phyloP scores from a whole-genome alignment of 1,284 basidiomycete species.

The Heimioporus punctisporus region DNA sequence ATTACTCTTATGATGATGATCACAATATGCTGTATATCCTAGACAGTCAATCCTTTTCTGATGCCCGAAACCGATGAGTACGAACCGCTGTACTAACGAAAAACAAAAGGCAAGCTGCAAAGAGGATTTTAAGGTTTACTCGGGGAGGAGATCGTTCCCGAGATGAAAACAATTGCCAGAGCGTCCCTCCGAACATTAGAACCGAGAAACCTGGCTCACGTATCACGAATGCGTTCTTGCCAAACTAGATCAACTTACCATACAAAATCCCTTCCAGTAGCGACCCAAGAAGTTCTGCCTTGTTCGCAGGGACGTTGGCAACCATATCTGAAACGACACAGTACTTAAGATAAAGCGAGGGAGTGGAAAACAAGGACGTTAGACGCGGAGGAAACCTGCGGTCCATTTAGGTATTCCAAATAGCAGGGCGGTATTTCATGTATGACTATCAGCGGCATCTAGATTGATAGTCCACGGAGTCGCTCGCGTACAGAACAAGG shows the following conservation, averaged over 20 bases:
- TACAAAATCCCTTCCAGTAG: not conserved
- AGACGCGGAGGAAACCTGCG: no score
- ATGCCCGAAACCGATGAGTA: not conserved
- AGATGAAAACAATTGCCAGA: not conserved
- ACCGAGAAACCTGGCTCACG: not conserved
- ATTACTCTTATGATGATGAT: not conserved
- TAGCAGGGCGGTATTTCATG: no score
- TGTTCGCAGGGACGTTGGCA: not conserved
- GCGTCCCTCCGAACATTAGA: conserved; percentile 1
- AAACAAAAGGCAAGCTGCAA: not conserved
- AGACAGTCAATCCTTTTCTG: not conserved
- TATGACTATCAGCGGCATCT: no score
- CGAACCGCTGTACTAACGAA: not conserved
- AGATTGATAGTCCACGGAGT: no score
- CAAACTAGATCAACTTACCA: not conserved
- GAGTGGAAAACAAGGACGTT: no score
- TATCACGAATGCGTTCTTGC: no score
- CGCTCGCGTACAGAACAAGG: no score
- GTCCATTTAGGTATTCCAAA: no score
- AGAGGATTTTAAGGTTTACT: not conserved
- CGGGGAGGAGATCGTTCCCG: not conserved
- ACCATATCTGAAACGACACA: no score
- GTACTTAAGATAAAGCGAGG: no score
- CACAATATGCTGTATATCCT: not conserved
- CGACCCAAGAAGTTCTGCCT: not conserved